phyloP scores from a whole-genome alignment of 148 eudicot species.

The Pouteria glomerata region DNA sequence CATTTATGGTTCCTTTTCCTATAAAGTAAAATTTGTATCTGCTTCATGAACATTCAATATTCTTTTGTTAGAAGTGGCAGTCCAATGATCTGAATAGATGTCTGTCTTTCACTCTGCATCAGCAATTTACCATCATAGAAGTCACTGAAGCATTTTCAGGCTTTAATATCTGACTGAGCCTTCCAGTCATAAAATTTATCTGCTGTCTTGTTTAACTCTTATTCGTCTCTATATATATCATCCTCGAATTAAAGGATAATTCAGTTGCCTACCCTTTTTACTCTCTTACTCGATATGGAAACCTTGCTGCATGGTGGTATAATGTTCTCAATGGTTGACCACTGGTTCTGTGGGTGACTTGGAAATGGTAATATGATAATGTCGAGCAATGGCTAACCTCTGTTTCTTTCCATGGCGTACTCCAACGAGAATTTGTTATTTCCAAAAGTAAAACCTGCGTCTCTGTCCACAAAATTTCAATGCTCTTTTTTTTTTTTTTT shows the following conservation, averaged over 20 bases:
- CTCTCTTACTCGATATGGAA: not conserved
- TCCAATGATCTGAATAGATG: not conserved
- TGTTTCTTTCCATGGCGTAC: conserved; percentile 8
- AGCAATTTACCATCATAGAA: not conserved
- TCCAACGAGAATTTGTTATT: not conserved
- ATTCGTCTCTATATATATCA: too few relatives aligned
- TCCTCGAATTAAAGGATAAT: not conserved
- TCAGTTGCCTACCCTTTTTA: not conserved
- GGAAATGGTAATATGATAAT: not conserved
- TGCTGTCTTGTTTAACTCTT: not conserved
- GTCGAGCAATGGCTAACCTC: not conserved
- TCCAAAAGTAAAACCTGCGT: not conserved
- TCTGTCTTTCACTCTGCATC: not conserved
- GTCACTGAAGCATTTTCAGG: too few relatives aligned
- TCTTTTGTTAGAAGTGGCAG: not conserved
- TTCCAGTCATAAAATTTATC: not conserved
- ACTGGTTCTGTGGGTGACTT: not conserved
- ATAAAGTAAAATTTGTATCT: too few relatives aligned
- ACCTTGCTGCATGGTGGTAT: not conserved
- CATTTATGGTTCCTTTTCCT: too few relatives aligned
- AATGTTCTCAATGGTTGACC: not conserved
- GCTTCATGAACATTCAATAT: not conserved
- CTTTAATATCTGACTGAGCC: not conserved
- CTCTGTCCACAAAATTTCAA: not conserved
- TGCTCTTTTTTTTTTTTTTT: not conserved